phyloP scores from a whole-genome alignment of 768 basidiomycete genomes.

The Lactarius tabidus region DNA sequence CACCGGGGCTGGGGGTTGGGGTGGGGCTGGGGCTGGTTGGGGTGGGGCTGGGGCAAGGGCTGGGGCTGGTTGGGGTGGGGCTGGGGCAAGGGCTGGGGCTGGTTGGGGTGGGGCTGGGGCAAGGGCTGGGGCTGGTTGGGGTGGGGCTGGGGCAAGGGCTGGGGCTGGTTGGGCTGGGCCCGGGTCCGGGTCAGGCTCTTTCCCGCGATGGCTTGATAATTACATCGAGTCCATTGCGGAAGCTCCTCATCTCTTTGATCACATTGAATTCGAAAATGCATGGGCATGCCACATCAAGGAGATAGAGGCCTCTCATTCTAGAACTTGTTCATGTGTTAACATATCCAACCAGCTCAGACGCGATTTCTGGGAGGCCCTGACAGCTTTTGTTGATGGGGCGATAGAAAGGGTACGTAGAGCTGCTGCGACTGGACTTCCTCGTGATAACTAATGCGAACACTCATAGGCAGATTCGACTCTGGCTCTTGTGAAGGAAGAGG shows the following conservation, averaged over 20 bases:
- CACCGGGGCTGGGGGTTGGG: too few species aligned
- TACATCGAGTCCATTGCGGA: conserved; percentile 1
- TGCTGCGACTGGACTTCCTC: background rate
- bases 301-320: background rate
- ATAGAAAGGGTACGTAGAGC: background rate
- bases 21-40: too few species aligned
- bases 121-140: too few species aligned
- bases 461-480: background rate
- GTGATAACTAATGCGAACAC: background rate
- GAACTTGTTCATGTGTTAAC: background rate
- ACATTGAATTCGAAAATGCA: background rate
- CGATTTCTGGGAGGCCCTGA: background rate
- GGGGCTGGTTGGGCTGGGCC: too few species aligned
- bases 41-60: too few species aligned
- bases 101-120: too few species aligned
- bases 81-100: too few species aligned
- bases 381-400: background rate
- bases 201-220: background rate
- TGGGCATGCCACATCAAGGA: background rate
- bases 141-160: too few species aligned
- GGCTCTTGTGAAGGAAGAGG: background rate
- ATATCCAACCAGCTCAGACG: background rate
- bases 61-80: too few species aligned
- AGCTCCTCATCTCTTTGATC: background rate
- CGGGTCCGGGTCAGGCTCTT: too few species aligned